phyloP scores from a whole-genome alignment of 2,329 filamentous ascomycete species.

The Aspergillus chevalieri region DNA sequence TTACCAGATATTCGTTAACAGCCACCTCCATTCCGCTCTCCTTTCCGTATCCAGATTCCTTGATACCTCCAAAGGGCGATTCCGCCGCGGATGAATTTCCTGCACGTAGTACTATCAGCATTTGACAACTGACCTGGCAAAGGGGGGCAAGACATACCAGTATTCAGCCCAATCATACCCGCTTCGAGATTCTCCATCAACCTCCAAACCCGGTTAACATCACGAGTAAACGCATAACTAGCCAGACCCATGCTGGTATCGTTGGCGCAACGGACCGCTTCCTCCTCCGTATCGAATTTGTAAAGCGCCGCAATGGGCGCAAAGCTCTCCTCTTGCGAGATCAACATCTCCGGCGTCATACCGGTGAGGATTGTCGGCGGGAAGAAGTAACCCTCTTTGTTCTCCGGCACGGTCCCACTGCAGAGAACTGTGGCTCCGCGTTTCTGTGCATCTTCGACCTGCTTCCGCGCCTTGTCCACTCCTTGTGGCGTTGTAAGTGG shows the following conservation, averaged over 20 bases:
- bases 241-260: slow-evolving; percentile 60
- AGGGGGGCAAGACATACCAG: slow-evolving; percentile 34
- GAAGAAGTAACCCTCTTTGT: slow-evolving; percentile 61
- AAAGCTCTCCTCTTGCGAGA: slow-evolving; percentile 58
- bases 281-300: slow-evolving; percentile 60
- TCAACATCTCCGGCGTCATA: slow-evolving; percentile 53
- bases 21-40: slow-evolving; percentile 63
- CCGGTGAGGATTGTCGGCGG: slow-evolving; percentile 60
- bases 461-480: slow-evolving; percentile 50
- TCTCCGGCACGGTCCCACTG: slow-evolving; percentile 40
- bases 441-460: slow-evolving; percentile 59
- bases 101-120: slow-evolving; percentile 8
- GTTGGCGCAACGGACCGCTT: slow-evolving; percentile 56
- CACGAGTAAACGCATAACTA: slow-evolving; percentile 63
- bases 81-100: slow-evolving; percentile 61
- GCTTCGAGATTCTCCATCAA: slow-evolving; percentile 62
- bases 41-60: slow-evolving; percentile 63
- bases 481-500: slow-evolving; percentile 54
- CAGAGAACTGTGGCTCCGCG: slow-evolving; percentile 61
- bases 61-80: slow-evolving; percentile 62
- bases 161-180: slow-evolving; percentile 64
- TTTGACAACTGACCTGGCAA: background rate
- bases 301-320: slow-evolving; percentile 60
- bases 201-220: slow-evolving; percentile 60
- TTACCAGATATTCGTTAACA: slow-evolving; percentile 56